These are phyloP conservation scores for Microcos paniculata DNA, from an alignment of 345 rosid species.

Conservation along the genomic window DNA sequence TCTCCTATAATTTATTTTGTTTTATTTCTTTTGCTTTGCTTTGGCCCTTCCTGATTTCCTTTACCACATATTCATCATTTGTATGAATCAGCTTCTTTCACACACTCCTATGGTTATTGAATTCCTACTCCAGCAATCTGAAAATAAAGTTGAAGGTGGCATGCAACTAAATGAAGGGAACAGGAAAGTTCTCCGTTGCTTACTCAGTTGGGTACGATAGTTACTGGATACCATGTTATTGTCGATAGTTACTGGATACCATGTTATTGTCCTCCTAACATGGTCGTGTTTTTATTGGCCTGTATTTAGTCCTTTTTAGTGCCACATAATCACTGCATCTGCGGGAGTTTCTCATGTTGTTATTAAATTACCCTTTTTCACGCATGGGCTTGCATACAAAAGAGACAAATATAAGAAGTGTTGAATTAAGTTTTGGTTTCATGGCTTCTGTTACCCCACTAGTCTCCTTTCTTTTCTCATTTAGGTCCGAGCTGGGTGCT, in stretches of 20 bases:
- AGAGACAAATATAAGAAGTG: neutral
- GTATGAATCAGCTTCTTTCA: conserved; percentile 61
- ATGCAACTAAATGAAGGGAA: conserved; percentile 58
- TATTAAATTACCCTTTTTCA: neutral
- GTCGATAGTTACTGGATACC: conserved; percentile 13
- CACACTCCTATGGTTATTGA: conserved; percentile 84
- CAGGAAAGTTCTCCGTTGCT: conserved; percentile 83
- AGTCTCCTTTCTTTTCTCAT: conserved; percentile 6
- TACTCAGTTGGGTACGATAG: conserved; percentile 92
- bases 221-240: too few relatives aligned
- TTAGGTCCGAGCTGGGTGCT: conserved; percentile 95
- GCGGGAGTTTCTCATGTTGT: neutral
- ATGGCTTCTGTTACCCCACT: neutral
- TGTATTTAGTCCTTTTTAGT: neutral
- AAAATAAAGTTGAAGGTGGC: conserved; percentile 47
- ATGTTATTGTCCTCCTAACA: neutral
- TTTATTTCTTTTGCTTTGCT: neutral
- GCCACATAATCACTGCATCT: neutral
- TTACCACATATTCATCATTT: neutral
- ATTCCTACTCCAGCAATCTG: conserved; percentile 85
- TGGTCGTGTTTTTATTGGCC: neutral
- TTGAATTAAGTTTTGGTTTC: neutral
- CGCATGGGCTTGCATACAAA: neutral
- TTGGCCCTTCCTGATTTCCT: neutral
- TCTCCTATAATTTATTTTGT: conserved; percentile 1